Percentiles rank a stretch among this genome's conserved stretches.
These are phyloP conservation scores for Gliomastix tumulicola DNA, from an alignment of 2,329 filamentous ascomycete species.

Conservation along the genomic window DNA sequence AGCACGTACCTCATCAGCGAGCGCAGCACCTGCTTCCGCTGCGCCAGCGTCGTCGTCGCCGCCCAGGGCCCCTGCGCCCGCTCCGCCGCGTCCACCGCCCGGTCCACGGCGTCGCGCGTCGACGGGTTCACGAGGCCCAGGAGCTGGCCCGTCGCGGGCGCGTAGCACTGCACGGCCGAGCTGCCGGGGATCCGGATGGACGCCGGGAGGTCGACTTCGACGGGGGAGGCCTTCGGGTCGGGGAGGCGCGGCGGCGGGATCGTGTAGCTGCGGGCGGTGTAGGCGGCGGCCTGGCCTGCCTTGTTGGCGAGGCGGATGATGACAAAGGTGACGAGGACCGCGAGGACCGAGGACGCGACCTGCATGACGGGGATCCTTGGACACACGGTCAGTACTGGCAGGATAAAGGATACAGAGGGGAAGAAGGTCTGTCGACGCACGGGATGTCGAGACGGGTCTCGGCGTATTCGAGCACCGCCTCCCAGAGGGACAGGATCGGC, in stretches of 20 bases:
- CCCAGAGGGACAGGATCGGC: conserved; percentile 6
- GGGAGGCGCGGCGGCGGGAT: conserved; percentile 57
- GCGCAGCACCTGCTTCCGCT: conserved; percentile 72
- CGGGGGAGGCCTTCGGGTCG: conserved; percentile 41
- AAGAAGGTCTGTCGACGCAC: conserved; percentile 2
- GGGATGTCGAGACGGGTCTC: conserved; percentile 5
- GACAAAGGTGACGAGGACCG: conserved; percentile 19
- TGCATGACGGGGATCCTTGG: conserved; percentile 18
- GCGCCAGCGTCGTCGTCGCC: conserved; percentile 69
- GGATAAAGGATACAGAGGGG: background rate
- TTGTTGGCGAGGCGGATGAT: conserved; percentile 18
- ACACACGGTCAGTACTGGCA: background rate
- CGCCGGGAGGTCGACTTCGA: conserved; percentile 42
- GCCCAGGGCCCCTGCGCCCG: conserved; percentile 74
- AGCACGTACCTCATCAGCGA: conserved; percentile 78
- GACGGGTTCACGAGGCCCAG: conserved; percentile 74
- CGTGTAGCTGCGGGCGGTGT: conserved; percentile 44
- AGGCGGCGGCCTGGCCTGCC: conserved; percentile 8
- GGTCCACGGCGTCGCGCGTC: conserved; percentile 71
- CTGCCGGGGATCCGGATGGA: conserved; percentile 57
- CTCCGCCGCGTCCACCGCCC: conserved; percentile 65
- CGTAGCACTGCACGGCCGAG: conserved; percentile 73
- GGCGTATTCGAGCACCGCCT: conserved; percentile 1
- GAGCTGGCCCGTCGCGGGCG: conserved; percentile 79
- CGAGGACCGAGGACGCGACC: conserved; percentile 16